These are phyloP conservation scores for Solanum piurae DNA, from an alignment of 257 asterid genomes.

Conservation along the genomic window DNA sequence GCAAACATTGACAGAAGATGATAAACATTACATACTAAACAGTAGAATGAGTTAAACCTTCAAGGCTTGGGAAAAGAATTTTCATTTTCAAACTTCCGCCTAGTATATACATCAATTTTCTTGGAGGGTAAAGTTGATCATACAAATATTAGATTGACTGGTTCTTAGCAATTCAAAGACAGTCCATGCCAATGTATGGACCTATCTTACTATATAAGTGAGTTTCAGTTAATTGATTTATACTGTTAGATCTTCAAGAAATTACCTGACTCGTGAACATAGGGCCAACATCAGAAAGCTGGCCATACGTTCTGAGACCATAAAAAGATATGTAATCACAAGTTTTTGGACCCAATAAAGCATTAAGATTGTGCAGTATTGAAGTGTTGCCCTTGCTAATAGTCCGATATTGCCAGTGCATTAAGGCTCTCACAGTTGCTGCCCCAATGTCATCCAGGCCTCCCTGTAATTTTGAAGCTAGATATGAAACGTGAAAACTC, in stretches of 20 bases:
- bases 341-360: constrained; percentile 52
- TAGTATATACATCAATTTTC: background rate
- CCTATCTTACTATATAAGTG: background rate
- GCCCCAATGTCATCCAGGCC: constrained; percentile 93
- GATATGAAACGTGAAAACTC: constrained; percentile 1
- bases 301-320: constrained; percentile 75
- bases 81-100: background rate
- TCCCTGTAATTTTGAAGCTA: constrained; percentile 42
- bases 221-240: background rate
- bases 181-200: background rate
- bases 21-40: background rate
- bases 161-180: background rate
- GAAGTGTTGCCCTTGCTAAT: constrained; percentile 73
- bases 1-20: background rate
- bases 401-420: constrained; percentile 97
- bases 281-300: constrained; percentile 63
- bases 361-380: constrained; percentile 62
- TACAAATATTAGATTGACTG: background rate
- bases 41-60: background rate
- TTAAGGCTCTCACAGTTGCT: constrained; percentile 91
- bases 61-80: background rate
- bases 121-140: background rate
- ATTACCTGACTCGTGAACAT: constrained; percentile 79
- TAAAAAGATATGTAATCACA: constrained; percentile 75
- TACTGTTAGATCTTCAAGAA: background rate